Conservation (phyloP, 2,329 filamentous ascomycete species). For the Huntiella moniliformis region DNA sequence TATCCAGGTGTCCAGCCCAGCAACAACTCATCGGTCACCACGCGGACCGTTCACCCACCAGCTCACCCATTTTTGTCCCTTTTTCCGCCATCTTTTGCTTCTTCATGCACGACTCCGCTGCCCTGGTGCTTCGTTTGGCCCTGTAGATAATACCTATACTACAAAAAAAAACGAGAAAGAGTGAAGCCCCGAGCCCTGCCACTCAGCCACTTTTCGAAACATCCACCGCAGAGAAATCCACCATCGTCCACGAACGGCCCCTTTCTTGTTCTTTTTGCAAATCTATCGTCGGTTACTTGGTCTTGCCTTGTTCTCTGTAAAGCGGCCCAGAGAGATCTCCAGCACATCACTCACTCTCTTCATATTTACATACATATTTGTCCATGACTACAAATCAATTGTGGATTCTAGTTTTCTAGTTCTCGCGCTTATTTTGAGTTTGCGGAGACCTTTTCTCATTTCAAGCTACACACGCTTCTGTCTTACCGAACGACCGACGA, state of each 20-base stretch:
- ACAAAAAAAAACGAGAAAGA: too few relatives aligned
- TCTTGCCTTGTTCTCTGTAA: not conserved
- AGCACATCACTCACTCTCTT: conserved; percentile 1
- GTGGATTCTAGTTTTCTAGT: conserved; percentile 5
- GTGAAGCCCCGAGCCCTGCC: conserved; percentile 3
- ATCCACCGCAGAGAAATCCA: not conserved
- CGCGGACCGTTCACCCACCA: too few relatives aligned
- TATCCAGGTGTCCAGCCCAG: too few relatives aligned
- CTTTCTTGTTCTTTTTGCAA: conserved; percentile 13
- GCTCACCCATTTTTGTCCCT: too few relatives aligned
- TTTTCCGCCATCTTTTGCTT: too few relatives aligned
- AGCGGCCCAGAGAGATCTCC: not conserved
- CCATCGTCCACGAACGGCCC: conserved; percentile 6
- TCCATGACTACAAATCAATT: not conserved
- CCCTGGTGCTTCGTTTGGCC: too few relatives aligned
- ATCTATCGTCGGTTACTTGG: conserved; percentile 3
- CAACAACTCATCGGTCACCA: too few relatives aligned
- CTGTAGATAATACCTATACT: too few relatives aligned
- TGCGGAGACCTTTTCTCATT: not conserved
- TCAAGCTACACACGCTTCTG: conserved; percentile 7
- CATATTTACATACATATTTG: not conserved
- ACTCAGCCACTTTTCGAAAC: conserved; percentile 12
- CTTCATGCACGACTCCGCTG: too few relatives aligned
- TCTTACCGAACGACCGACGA: not conserved
- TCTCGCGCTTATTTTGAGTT: conserved; percentile 5